Conservation (phyloP, 2,329 filamentous ascomycete genomes). For the Macrophomina tecta region DNA sequence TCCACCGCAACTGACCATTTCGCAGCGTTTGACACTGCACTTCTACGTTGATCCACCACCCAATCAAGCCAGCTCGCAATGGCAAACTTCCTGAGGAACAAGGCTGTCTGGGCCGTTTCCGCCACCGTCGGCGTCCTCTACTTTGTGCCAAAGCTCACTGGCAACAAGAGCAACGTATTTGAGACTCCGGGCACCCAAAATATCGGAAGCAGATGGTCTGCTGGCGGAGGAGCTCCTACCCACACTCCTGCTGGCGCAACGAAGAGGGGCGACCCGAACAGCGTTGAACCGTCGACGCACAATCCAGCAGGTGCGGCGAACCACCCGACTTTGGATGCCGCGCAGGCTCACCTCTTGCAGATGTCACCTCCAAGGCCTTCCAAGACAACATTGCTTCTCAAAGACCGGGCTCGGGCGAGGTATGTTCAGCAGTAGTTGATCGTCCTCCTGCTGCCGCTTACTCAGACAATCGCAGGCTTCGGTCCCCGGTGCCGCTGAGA, state of each 20-base stretch:
- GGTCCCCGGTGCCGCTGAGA: constrained; percentile 32
- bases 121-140: constrained; percentile 42
- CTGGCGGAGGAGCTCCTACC: constrained; percentile 40
- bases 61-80: not conserved
- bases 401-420: constrained; percentile 30
- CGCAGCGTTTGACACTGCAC: not conserved
- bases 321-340: too few relatives aligned
- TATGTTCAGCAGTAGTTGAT: not conserved
- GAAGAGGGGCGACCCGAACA: constrained; percentile 33
- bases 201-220: constrained; percentile 42
- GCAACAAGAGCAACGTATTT: constrained; percentile 47
- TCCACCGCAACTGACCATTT: not conserved
- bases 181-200: constrained; percentile 44
- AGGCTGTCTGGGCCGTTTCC: constrained; percentile 20
- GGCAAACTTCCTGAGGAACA: constrained; percentile 20
- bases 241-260: constrained; percentile 41
- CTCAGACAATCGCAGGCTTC: not conserved
- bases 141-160: constrained; percentile 44
- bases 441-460: not conserved
- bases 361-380: constrained; percentile 13
- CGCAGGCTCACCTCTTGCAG: constrained; percentile 30
- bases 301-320: constrained; percentile 38
- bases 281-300: constrained; percentile 36
- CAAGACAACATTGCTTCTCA: constrained; percentile 38
- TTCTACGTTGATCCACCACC: not conserved